These are phyloP conservation scores for Trametes cingulata DNA, from an alignment of 768 basidiomycete species.

Conservation along the genomic window DNA sequence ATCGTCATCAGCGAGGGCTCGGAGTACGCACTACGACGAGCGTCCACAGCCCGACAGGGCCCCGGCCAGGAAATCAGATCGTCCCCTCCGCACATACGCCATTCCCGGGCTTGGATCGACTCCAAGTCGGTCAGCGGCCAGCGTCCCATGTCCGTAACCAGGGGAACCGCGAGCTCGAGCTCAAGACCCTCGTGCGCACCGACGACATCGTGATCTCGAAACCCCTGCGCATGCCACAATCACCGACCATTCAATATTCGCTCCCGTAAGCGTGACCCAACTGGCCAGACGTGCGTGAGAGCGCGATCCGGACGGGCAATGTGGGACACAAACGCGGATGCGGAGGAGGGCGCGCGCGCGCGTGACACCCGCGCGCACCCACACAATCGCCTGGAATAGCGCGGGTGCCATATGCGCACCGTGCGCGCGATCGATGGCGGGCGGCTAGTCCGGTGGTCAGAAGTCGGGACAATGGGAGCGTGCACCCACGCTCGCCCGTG, in stretches of 20 bases:
- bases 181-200: too few relatives aligned
- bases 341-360: background rate
- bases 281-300: background rate
- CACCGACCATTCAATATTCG: too few relatives aligned
- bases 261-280: background rate
- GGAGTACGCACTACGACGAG: too few relatives aligned
- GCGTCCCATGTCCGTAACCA: background rate
- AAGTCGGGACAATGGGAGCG: background rate
- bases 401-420: conserved; percentile 2
- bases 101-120: too few relatives aligned
- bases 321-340: background rate
- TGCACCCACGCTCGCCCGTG: too few relatives aligned
- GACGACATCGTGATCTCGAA: background rate
- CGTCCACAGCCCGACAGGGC: too few relatives aligned
- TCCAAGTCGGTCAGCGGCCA: too few relatives aligned
- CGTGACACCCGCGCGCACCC: background rate
- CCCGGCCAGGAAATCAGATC: too few relatives aligned
- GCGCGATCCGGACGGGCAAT: background rate
- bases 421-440: conserved; percentile 6
- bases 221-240: too few relatives aligned
- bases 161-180: too few relatives aligned
- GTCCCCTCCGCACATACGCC: too few relatives aligned
- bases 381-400: background rate
- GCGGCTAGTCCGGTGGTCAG: background rate
- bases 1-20: too few relatives aligned